Conservation (phyloP, 805 yeast genomes). For the Suhomyces sp. region DNA sequence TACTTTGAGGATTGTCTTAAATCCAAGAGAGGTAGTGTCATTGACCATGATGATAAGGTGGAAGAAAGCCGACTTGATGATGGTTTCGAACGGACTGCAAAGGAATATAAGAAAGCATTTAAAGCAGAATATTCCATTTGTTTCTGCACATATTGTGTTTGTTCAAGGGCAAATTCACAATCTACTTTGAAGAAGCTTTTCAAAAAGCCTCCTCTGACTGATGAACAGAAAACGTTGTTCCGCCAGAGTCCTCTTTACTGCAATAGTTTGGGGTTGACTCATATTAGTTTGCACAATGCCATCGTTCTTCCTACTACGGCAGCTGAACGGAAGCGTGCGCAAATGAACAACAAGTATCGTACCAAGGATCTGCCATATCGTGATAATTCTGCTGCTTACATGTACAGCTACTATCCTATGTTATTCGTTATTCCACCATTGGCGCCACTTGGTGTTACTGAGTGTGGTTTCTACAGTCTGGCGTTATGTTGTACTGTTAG, state of each 20-base stretch:
- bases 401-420: constrained; percentile 7
- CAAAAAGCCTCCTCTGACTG: constrained; percentile 1
- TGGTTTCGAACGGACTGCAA: constrained; percentile 17
- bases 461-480: constrained; percentile 7
- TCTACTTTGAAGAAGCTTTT: constrained; percentile 8
- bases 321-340: constrained; percentile 5
- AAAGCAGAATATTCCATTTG: constrained; percentile 20
- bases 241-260: constrained; percentile 4
- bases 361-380: constrained; percentile 4
- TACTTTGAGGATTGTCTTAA: constrained; percentile 14
- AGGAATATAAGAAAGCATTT: constrained; percentile 13
- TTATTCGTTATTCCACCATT: constrained; percentile 12
- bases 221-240: background rate
- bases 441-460: constrained; percentile 3
- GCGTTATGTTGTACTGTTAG: constrained; percentile 11
- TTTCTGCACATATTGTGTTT: constrained; percentile 18
- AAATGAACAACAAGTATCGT: constrained; percentile 5
- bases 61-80: constrained; percentile 18
- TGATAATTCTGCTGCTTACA: background rate
- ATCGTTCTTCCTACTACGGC: constrained; percentile 7
- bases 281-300: constrained; percentile 16
- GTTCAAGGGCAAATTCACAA: constrained; percentile 4
- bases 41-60: constrained; percentile 27
- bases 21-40: constrained; percentile 6
- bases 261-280: constrained; percentile 12